phyloP scores from a whole-genome alignment of 495 filamentous ascomycete genomes.

The Pyrenopolyporus hunteri region DNA sequence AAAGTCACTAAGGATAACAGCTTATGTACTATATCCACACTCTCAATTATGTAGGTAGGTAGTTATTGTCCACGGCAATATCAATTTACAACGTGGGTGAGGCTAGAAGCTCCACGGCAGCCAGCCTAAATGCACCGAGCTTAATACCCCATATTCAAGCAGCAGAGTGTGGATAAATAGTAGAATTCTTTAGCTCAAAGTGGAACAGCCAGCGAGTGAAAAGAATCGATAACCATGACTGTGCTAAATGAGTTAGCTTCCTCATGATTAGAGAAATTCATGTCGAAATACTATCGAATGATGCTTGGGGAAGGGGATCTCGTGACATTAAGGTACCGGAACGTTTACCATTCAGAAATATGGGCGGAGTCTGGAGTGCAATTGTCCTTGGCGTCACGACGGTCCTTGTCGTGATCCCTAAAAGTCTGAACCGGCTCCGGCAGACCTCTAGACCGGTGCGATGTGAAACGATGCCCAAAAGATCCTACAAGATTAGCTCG shows the following conservation, averaged over 20 bases:
- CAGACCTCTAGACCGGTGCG: background rate
- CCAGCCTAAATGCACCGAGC: no score
- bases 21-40: no score
- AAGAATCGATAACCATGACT: background rate
- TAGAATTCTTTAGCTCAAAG: no score
- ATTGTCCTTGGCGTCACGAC: conserved; percentile 19
- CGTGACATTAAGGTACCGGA: conserved; percentile 33
- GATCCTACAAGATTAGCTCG: conserved; percentile 22
- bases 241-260: background rate
- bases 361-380: background rate
- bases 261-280: background rate
- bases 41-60: no score
- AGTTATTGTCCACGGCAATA: no score
- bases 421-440: background rate
- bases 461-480: conserved; percentile 21
- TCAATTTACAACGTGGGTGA: no score
- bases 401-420: background rate
- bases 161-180: no score
- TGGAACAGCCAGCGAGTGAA: no score
- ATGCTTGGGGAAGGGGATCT: conserved; percentile 36
- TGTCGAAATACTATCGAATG: conserved; percentile 4
- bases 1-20: no score
- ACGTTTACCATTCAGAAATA: conserved; percentile 15
- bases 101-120: no score
- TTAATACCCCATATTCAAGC: no score